Percentiles rank a stretch among this genome's conserved stretches.
Conservation (phyloP, 805 yeast species). For the Yarrowia sp. region DNA sequence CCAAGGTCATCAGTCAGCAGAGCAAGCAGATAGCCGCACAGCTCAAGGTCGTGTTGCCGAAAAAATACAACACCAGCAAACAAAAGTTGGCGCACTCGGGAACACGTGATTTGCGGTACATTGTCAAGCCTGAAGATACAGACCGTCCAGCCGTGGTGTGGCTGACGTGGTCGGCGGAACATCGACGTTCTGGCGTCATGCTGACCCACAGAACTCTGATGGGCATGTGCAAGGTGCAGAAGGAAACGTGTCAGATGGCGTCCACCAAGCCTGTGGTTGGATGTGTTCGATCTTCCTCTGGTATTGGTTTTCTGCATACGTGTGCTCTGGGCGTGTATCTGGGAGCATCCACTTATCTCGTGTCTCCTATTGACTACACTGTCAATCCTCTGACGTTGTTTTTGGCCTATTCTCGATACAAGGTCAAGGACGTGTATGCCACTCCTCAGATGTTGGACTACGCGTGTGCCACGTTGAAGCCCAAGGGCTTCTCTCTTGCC, state of each 20-base stretch:
- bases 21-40: slow-evolving; percentile 46
- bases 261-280: slow-evolving; percentile 73
- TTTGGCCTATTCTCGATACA: slow-evolving; percentile 65
- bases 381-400: slow-evolving; percentile 70
- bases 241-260: slow-evolving; percentile 85
- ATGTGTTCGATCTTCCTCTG: slow-evolving; percentile 77
- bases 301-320: slow-evolving; percentile 87
- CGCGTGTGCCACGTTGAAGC: slow-evolving; percentile 58
- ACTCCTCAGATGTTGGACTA: slow-evolving; percentile 79
- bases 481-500: slow-evolving; percentile 59
- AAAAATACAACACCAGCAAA: slow-evolving; percentile 65
- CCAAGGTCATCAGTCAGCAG: slow-evolving; percentile 59
- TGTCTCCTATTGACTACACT: slow-evolving; percentile 74
- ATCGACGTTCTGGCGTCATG: slow-evolving; percentile 54
- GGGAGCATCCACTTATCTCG: slow-evolving; percentile 80
- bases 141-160: slow-evolving; percentile 56
- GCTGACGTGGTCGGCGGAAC: slow-evolving; percentile 70
- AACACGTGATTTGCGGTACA: slow-evolving; percentile 20
- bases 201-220: slow-evolving; percentile 61
- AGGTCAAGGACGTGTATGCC: slow-evolving; percentile 79
- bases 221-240: slow-evolving; percentile 79
- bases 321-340: slow-evolving; percentile 76
- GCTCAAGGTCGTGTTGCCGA: slow-evolving; percentile 43
- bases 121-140: slow-evolving; percentile 33
- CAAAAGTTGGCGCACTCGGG: slow-evolving; percentile 41